Evolutionary conservation across 768 basidiomycete genomes (phyloP).

Genomic region (Strobilomyces echinocephalus): DNA sequence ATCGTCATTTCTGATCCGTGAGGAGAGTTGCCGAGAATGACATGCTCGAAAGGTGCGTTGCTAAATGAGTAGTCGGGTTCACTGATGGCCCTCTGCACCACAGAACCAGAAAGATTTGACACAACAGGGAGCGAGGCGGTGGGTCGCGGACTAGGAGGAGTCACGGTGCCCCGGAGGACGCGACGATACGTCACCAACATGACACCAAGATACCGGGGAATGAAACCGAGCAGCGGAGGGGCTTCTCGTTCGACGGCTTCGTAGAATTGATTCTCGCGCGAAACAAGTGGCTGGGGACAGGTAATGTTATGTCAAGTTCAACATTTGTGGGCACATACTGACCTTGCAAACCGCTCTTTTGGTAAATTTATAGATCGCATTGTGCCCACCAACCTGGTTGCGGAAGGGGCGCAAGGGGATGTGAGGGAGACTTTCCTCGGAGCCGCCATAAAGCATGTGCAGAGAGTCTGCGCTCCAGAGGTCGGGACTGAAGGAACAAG

Average conservation of each 20-base stretch:
- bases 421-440: constrained; percentile 67
- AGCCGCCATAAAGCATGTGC: constrained; percentile 39
- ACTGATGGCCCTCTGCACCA: constrained; percentile 25
- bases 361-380: constrained; percentile 96
- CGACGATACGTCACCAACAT: constrained; percentile 97
- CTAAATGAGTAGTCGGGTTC: constrained; percentile 17
- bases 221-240: constrained; percentile 87
- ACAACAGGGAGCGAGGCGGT: constrained; percentile 13
- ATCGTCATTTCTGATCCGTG: constrained; percentile 41
- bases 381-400: constrained; percentile 97
- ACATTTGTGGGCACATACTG: constrained; percentile 24
- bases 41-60: not conserved
- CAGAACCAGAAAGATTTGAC: constrained; percentile 24
- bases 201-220: constrained; percentile 97
- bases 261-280: constrained; percentile 96
- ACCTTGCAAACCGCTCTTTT: constrained; percentile 99
- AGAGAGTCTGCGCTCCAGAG: constrained; percentile 33
- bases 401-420: constrained; percentile 94
- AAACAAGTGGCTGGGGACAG: constrained; percentile 76
- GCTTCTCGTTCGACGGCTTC: constrained; percentile 93
- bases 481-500: not conserved
- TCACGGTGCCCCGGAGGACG: constrained; percentile 45
- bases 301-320: constrained; percentile 11
- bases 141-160: constrained; percentile 19
- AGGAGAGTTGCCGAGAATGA: constrained; percentile 5